Evolutionary conservation across 2,329 filamentous ascomycete genomes (phyloP).

Genomic region (Aspergillus tanneri): DNA sequence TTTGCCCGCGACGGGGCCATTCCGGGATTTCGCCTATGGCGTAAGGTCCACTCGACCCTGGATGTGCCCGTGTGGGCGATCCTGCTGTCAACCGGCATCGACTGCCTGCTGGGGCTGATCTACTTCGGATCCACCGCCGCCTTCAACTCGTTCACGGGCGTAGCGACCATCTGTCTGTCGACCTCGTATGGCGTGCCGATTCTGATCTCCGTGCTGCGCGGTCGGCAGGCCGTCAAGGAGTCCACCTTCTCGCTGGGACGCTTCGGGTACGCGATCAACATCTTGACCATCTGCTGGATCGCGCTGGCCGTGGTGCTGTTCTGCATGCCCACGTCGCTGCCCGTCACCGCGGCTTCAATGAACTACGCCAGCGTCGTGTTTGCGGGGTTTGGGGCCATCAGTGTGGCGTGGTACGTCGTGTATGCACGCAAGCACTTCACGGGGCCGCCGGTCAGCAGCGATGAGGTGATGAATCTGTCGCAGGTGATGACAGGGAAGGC

Average conservation of each 20-base stretch:
- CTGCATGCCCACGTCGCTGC: slow-evolving; percentile 68
- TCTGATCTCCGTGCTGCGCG: slow-evolving; percentile 65
- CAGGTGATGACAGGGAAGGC: slow-evolving; percentile 35
- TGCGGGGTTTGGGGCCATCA: slow-evolving; percentile 60
- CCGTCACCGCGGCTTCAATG: slow-evolving; percentile 58
- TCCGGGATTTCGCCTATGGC: slow-evolving; percentile 66
- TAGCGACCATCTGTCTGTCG: slow-evolving; percentile 75
- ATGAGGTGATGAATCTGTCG: slow-evolving; percentile 27
- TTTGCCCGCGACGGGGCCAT: slow-evolving; percentile 75
- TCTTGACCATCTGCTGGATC: slow-evolving; percentile 69
- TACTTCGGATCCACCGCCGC: slow-evolving; percentile 76
- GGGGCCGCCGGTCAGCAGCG: slow-evolving; percentile 50
- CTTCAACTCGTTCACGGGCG: slow-evolving; percentile 77
- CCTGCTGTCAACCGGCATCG: slow-evolving; percentile 65
- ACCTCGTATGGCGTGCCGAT: slow-evolving; percentile 76
- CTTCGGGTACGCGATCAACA: slow-evolving; percentile 68
- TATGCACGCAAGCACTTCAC: slow-evolving; percentile 64
- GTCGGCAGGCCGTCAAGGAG: slow-evolving; percentile 63
- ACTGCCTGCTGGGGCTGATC: slow-evolving; percentile 71
- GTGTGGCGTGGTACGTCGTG: slow-evolving; percentile 62
- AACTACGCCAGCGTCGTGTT: slow-evolving; percentile 69
- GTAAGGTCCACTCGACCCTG: slow-evolving; percentile 61
- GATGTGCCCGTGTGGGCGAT: slow-evolving; percentile 71
- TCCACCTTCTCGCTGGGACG: slow-evolving; percentile 68
- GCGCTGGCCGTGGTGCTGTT: slow-evolving; percentile 68